These are phyloP conservation scores for Chlamydomonas urium DNA, from an alignment of 139 green algal genomes.

Conservation along the genomic window DNA sequence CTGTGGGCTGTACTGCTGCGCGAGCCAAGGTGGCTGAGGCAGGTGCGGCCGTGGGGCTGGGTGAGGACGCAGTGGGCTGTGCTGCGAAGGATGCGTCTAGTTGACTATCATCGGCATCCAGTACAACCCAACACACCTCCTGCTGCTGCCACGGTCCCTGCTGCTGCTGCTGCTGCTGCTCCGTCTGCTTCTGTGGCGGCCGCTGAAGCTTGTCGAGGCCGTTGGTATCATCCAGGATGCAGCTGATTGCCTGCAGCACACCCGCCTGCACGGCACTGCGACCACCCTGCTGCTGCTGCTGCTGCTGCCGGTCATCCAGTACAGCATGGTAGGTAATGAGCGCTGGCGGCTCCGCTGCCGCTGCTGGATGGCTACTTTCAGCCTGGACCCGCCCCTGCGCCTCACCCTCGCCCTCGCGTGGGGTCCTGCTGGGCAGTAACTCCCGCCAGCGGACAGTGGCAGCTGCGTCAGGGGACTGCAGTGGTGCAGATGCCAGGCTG, in stretches of 20 bases:
- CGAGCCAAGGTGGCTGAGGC: not conserved
- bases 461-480: not conserved
- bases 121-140: conserved; percentile 21
- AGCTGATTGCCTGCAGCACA: conserved; percentile 6
- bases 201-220: not conserved
- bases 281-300: conserved; percentile 13
- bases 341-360: not conserved
- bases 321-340: conserved; percentile 4
- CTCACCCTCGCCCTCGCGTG: no score
- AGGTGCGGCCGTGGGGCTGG: not conserved
- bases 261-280: not conserved
- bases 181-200: no score
- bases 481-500: not conserved
- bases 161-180: conserved; percentile 10
- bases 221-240: not conserved
- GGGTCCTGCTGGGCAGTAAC: not conserved
- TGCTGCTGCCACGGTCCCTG: conserved; percentile 2
- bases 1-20: not conserved
- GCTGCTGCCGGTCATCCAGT: not conserved
- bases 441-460: not conserved
- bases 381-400: no score
- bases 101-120: conserved; percentile 42
- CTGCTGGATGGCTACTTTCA: no score
- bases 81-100: not conserved
- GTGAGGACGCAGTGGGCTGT: not conserved